Percentiles rank a stretch among this genome's conserved stretches.
Conservation (phyloP, 2,329 filamentous ascomycete genomes). For the Escovopsis weberi region DNA sequence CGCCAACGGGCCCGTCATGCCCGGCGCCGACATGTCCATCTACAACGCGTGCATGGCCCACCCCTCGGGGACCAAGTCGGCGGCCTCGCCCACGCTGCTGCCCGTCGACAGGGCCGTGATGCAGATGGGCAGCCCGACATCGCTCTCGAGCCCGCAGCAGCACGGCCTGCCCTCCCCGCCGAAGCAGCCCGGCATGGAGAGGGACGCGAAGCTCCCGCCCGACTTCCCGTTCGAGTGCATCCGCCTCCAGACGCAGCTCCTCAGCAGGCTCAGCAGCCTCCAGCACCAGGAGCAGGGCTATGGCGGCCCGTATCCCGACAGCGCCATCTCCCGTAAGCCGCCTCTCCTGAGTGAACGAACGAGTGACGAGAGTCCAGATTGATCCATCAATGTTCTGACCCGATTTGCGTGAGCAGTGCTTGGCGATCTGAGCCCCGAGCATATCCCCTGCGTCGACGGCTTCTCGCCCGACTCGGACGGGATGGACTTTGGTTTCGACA, state of each 20-base stretch:
- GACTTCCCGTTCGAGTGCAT: constrained; percentile 14
- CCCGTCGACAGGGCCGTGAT: neutral
- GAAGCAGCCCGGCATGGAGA: constrained; percentile 3
- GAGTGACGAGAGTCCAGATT: too few species aligned
- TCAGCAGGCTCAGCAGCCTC: constrained; percentile 10
- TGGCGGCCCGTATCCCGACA: neutral
- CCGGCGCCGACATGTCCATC: constrained; percentile 1
- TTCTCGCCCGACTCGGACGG: constrained; percentile 8
- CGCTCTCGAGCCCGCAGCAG: too few species aligned
- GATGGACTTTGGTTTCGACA: constrained; percentile 11
- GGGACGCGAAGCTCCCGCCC: constrained; percentile 6
- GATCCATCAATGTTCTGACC: too few species aligned
- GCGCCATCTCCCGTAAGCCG: neutral
- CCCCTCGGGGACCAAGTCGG: constrained; percentile 1
- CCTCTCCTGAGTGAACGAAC: neutral
- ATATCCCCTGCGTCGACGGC: constrained; percentile 3
- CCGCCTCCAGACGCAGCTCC: constrained; percentile 12
- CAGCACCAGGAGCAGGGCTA: constrained; percentile 7
- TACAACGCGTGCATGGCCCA: neutral
- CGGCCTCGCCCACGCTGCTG: constrained; percentile 2
- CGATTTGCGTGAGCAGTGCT: neutral
- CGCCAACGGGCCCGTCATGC: neutral
- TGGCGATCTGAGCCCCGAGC: constrained; percentile 7
- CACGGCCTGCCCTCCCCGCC: constrained; percentile 10
- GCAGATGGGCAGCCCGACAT: too few species aligned